A percentile compares a stretch with the other conserved stretches of the same genome.
These are phyloP conservation scores for Cyberlindnera mississippiensis DNA, from an alignment of 805 yeast genomes.

Conservation along the genomic window DNA sequence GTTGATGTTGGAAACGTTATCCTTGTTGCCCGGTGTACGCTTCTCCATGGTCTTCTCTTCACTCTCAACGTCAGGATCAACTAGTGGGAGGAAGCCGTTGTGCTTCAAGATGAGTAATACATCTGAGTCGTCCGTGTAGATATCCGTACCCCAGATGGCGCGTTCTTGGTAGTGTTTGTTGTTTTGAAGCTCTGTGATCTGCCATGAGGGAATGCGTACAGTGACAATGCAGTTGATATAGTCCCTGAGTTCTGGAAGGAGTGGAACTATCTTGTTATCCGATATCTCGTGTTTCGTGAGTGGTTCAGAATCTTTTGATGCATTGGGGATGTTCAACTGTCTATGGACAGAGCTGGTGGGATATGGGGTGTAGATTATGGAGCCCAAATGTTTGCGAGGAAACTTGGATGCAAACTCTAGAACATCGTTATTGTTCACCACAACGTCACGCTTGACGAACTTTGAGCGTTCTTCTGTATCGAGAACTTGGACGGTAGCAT, in stretches of 20 bases:
- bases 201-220: slow-evolving; percentile 27
- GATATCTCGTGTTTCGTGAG: slow-evolving; percentile 6
- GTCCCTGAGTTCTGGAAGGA: slow-evolving; percentile 32
- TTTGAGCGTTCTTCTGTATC: slow-evolving; percentile 2
- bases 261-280: slow-evolving; percentile 21
- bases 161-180: slow-evolving; percentile 23
- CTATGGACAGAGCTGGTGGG: slow-evolving; percentile 43
- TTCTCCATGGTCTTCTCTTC: slow-evolving; percentile 17
- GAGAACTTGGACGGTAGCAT: background rate
- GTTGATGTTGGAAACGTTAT: slow-evolving; percentile 29
- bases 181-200: slow-evolving; percentile 24
- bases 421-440: slow-evolving; percentile 38
- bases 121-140: slow-evolving; percentile 94
- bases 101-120: slow-evolving; percentile 71
- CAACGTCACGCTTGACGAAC: slow-evolving; percentile 24
- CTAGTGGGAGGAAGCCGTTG: slow-evolving; percentile 55
- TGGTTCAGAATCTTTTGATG: too few relatives aligned
- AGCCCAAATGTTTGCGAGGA: slow-evolving; percentile 47
- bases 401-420: slow-evolving; percentile 37
- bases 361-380: slow-evolving; percentile 52
- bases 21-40: slow-evolving; percentile 40
- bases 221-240: slow-evolving; percentile 39
- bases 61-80: slow-evolving; percentile 23
- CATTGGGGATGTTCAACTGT: slow-evolving; percentile 8
- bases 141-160: slow-evolving; percentile 84